These are phyloP conservation scores for Cotoneaster glaucophyllus DNA, from an alignment of 306 rosid species.

Conservation along the genomic window DNA sequence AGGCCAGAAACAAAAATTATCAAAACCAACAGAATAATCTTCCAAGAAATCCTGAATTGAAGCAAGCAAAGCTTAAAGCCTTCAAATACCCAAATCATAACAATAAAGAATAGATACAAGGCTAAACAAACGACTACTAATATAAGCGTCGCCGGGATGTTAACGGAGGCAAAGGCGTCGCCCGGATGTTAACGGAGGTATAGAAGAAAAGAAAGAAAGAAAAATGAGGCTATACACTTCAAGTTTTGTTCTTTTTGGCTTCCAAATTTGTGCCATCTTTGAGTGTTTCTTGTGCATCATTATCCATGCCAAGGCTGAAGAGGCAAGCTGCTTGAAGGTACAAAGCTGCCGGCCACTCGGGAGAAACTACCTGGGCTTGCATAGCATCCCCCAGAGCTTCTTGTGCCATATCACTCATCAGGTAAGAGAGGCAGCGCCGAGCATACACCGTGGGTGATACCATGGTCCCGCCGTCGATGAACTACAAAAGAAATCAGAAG, in stretches of 20 bases:
- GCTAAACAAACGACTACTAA: not conserved
- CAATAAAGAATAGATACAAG: constrained; percentile 28
- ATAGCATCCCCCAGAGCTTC: constrained; percentile 90
- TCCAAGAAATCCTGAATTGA: constrained; percentile 15
- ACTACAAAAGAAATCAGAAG: constrained; percentile 34
- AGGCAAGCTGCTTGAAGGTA: constrained; percentile 94
- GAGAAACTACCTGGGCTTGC: constrained; percentile 92
- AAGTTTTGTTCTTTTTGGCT: constrained; percentile 58
- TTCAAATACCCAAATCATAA: constrained; percentile 8
- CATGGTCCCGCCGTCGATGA: constrained; percentile 94
- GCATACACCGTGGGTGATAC: constrained; percentile 90
- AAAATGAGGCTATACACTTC: constrained; percentile 29
- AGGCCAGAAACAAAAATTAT: not conserved
- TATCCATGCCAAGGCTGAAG: constrained; percentile 79
- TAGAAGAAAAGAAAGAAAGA: not conserved
- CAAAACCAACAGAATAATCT: constrained; percentile 10
- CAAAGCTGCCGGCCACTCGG: constrained; percentile 87
- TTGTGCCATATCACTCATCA: constrained; percentile 71
- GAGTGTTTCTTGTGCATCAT: constrained; percentile 90
- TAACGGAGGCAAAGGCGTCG: not conserved
- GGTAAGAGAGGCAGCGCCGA: constrained; percentile 73
- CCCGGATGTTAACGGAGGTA: not conserved
- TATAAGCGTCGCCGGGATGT: not conserved
- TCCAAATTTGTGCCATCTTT: constrained; percentile 82
- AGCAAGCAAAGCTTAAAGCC: constrained; percentile 9